A percentile compares a stretch with the other conserved stretches of the same genome.
Conservation (phyloP, 768 basidiomycete species). For the Leccinum uliginosum region DNA sequence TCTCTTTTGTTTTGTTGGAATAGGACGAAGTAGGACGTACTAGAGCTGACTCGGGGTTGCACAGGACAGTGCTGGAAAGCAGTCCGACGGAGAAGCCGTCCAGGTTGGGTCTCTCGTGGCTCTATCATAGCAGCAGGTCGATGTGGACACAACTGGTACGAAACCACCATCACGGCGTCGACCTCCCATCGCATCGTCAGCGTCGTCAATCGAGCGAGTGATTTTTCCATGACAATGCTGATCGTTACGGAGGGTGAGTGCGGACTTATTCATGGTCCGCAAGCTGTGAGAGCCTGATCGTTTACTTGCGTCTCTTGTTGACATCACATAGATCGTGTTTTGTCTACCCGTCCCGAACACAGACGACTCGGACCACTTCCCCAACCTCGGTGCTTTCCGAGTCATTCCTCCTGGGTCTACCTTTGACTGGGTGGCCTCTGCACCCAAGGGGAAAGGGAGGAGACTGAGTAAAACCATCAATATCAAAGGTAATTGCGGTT, state of each 20-base stretch:
- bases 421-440: constrained; percentile 14
- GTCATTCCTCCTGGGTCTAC: constrained; percentile 16
- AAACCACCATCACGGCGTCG: too few species aligned
- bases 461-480: constrained; percentile 12
- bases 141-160: too few species aligned
- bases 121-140: constrained; percentile 41
- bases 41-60: background rate
- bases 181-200: too few species aligned
- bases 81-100: constrained; percentile 40
- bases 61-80: constrained; percentile 30
- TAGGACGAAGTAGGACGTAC: too few species aligned
- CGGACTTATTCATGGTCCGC: background rate
- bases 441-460: background rate
- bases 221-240: constrained; percentile 47
- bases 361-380: constrained; percentile 21
- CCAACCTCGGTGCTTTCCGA: constrained; percentile 25
- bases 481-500: background rate
- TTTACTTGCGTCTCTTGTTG: background rate
- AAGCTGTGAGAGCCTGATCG: constrained; percentile 2
- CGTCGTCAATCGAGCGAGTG: constrained; percentile 93
- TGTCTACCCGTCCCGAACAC: background rate
- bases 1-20: background rate
- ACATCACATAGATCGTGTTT: background rate
- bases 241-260: constrained; percentile 13
- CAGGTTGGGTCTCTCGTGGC: constrained; percentile 45